Base-by-base conservation (phyloP, 805 yeast species). In the Scheffersomyces amazonensis region DNA sequence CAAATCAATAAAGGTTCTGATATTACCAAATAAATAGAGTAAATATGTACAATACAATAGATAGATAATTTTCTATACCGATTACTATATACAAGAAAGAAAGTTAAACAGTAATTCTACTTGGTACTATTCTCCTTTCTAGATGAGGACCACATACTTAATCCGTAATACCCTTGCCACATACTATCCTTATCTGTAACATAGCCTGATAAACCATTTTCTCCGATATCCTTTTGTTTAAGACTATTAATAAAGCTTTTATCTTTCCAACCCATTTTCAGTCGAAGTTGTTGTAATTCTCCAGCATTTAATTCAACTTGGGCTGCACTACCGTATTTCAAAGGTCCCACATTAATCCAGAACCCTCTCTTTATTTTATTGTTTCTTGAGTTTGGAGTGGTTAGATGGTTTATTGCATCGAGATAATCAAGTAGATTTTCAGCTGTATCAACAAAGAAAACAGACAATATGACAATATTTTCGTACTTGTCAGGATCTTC, bases 301-400 rank as follows among this genome's bases (percentile, higher is more conserved):
- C 83, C 82, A 11, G 76, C 66, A 28, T 80, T 81, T 21, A 88
- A 64, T 56, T 90, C 96, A 21, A 82, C 78, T 54, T 75, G 69
- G 34, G 96, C 81, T 37, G 89, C 85, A 2, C 88, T 79, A 0
- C 97, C 97, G 68, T 93, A 91, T 58, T 90, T 85, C 43, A 93
- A 68, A 0, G 99, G 99, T 0, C 99, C 99, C 11, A 81, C 71
- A 55, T 93, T 91, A 45, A 91, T 78, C 98, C 98, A 91, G 30
- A 73, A 68, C 0, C 87, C 82, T 3, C 71, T 71, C 12, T 64
- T 65, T 5, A 49, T 41, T 5, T 42, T 34, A 20, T 46, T 48
- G 10, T 15, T 40, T 35, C 36, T 35, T 12, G 16, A 13, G 12
- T 21, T 28, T 15, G 49, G 50, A 3, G 31, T 31, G 8, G 47